Conservation (phyloP, 768 basidiomycete genomes). For the Boletus reticulatus region DNA sequence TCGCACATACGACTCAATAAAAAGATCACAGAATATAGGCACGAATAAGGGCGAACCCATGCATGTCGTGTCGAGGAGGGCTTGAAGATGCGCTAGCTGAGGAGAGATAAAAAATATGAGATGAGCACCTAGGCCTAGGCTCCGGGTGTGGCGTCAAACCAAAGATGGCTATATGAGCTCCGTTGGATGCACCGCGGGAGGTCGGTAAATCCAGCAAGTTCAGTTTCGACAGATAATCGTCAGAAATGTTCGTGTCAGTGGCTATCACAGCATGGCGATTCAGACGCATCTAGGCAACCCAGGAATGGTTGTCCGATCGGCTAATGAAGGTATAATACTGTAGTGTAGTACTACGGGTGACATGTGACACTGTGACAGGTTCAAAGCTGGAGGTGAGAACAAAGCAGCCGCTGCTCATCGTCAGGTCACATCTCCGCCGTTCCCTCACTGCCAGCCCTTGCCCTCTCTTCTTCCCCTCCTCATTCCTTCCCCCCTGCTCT, state of each 20-base stretch:
- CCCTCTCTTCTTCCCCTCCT: too few relatives aligned
- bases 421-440: background rate
- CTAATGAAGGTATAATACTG: too few relatives aligned
- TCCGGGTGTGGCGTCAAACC: conserved; percentile 12
- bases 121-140: too few relatives aligned
- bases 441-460: background rate
- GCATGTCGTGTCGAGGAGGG: too few relatives aligned
- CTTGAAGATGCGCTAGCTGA: background rate
- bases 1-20: too few relatives aligned
- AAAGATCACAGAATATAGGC: too few relatives aligned
- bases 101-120: conserved; percentile 11
- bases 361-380: conserved; percentile 22
- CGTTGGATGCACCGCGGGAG: background rate
- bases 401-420: conserved; percentile 16
- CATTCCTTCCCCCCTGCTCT: background rate
- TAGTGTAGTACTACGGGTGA: conserved; percentile 2
- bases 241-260: too few relatives aligned
- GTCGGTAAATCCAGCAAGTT: background rate
- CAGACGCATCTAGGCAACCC: too few relatives aligned
- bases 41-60: too few relatives aligned
- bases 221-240: too few relatives aligned
- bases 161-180: conserved; percentile 16
- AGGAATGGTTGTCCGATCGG: too few relatives aligned
- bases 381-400: conserved; percentile 21
- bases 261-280: too few relatives aligned